Percentiles rank a stretch among this genome's conserved stretches.
Evolutionary conservation across 768 basidiomycete species (phyloP).

Genomic region (Chalciporus pseudorubinellus): DNA sequence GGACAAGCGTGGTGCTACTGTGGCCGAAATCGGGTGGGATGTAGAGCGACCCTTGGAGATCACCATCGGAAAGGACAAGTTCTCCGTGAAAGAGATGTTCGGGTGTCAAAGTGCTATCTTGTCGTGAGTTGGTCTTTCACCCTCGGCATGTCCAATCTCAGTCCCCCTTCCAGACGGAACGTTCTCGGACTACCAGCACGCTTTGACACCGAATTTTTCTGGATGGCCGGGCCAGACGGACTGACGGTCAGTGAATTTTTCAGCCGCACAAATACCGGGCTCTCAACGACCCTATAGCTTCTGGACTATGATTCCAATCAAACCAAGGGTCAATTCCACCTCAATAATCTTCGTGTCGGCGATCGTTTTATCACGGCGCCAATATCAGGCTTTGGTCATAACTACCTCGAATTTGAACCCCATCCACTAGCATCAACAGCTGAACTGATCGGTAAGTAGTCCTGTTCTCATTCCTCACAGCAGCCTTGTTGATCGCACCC

Average conservation of each 20-base stretch:
- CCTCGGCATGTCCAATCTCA: background rate
- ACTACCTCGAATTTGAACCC: conserved; percentile 54
- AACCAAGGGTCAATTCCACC: conserved; percentile 49
- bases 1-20: conserved; percentile 39
- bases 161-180: conserved; percentile 42
- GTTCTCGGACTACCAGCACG: conserved; percentile 58
- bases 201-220: conserved; percentile 60
- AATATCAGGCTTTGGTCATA: conserved; percentile 51
- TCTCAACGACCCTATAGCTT: conserved; percentile 35
- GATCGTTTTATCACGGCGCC: conserved; percentile 47
- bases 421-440: conserved; percentile 48
- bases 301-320: conserved; percentile 51
- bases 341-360: conserved; percentile 47
- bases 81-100: conserved; percentile 54
- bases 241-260: conserved; percentile 42
- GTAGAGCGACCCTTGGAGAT: conserved; percentile 52
- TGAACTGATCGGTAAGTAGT: conserved; percentile 48
- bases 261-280: background rate
- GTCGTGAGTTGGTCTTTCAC: conserved; percentile 38
- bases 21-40: conserved; percentile 53
- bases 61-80: conserved; percentile 47
- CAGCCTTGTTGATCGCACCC: conserved; percentile 10
- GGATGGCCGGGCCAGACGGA: conserved; percentile 55
- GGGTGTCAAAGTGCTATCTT: conserved; percentile 53
- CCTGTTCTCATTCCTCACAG: background rate